Evolutionary conservation across 2,329 filamentous ascomycete species (phyloP).

Genomic region (Sporothrix sp.): DNA sequence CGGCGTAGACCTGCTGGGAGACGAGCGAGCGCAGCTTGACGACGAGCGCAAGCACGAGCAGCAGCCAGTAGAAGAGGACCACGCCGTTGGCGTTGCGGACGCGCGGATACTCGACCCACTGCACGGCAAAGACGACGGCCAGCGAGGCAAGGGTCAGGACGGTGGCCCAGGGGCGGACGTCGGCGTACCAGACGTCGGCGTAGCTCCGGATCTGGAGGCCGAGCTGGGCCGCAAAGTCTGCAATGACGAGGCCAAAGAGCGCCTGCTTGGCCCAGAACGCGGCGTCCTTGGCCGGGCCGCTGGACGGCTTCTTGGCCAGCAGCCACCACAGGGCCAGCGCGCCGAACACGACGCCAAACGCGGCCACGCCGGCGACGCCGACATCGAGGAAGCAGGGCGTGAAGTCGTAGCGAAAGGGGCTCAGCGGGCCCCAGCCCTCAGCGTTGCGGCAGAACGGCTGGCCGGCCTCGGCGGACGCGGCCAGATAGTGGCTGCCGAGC

Average conservation of each 20-base stretch:
- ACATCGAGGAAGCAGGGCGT: conserved; percentile 96
- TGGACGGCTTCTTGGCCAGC: conserved; percentile 54
- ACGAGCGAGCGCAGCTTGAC: conserved; percentile 82
- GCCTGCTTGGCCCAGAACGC: conserved; percentile 88
- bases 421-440: conserved; percentile 94
- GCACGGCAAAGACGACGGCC: conserved; percentile 63
- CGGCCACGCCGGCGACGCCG: conserved; percentile 69
- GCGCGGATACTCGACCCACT: conserved; percentile 79
- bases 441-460: conserved; percentile 78
- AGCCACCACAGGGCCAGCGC: conserved; percentile 72
- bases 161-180: conserved; percentile 82
- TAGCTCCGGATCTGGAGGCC: conserved; percentile 65
- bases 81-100: conserved; percentile 79
- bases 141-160: conserved; percentile 62
- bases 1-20: conserved; percentile 61
- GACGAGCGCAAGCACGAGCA: conserved; percentile 66
- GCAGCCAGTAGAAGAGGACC: conserved; percentile 84
- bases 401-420: conserved; percentile 79
- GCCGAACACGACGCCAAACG: conserved; percentile 70
- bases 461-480: conserved; percentile 35
- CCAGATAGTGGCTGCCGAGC: conserved; percentile 53
- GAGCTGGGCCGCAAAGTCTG: conserved; percentile 61
- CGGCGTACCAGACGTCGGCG: conserved; percentile 59
- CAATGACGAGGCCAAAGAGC: conserved; percentile 58
- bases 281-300: conserved; percentile 69